These are phyloP conservation scores for Prosopis cineraria DNA, from an alignment of 306 rosid genomes.

Conservation along the genomic window DNA sequence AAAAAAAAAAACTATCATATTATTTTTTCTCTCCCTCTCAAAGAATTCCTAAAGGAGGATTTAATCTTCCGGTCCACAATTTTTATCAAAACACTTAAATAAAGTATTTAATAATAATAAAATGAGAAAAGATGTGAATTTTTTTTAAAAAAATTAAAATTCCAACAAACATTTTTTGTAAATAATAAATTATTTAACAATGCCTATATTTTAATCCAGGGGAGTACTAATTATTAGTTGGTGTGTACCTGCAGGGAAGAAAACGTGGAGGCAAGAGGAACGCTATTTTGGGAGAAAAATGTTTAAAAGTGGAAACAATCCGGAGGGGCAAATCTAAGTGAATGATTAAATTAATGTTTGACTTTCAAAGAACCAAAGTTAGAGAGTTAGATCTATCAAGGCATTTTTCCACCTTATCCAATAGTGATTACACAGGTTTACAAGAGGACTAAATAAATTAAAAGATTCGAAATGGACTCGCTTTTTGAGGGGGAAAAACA, in stretches of 20 bases:
- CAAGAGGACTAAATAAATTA: background rate
- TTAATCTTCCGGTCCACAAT: too few relatives aligned
- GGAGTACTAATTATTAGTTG: background rate
- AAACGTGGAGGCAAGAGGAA: constrained; percentile 19
- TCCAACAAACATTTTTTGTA: too few relatives aligned
- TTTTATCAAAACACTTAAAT: too few relatives aligned
- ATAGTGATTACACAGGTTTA: constrained; percentile 21
- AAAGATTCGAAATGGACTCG: constrained; percentile 10
- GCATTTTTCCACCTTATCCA: constrained; percentile 28
- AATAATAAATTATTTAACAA: too few relatives aligned
- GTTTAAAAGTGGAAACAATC: constrained; percentile 15
- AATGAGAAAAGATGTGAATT: too few relatives aligned
- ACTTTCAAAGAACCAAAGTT: constrained; percentile 38
- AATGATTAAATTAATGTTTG: constrained; percentile 51
- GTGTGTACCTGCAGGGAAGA: constrained; percentile 14
- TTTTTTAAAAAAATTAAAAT: too few relatives aligned
- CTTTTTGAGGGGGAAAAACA: background rate
- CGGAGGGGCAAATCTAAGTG: constrained; percentile 38
- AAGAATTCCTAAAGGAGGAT: too few relatives aligned
- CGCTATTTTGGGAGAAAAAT: constrained; percentile 1
- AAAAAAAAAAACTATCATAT: too few relatives aligned
- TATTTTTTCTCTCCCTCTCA: too few relatives aligned
- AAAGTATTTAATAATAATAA: too few relatives aligned
- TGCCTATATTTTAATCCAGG: too few relatives aligned
- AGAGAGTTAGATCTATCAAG: constrained; percentile 39